Conservation (phyloP, 2,329 filamentous ascomycete genomes). For the Fusarium sp. region DNA sequence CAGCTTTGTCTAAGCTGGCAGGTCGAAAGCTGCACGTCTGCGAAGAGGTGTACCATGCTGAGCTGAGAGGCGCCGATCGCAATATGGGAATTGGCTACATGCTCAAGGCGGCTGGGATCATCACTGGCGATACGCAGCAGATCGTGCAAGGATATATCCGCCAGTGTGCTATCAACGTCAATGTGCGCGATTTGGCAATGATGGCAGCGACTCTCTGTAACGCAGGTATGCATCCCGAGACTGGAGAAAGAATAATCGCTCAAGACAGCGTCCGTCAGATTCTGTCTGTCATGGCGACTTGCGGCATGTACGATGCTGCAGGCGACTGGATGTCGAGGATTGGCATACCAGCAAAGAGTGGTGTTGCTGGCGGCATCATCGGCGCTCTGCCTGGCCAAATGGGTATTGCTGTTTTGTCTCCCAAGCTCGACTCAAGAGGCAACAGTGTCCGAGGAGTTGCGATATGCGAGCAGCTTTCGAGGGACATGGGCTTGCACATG, state of each 20-base stretch:
- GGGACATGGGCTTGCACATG: slow-evolving; percentile 53
- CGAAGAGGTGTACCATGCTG: slow-evolving; percentile 56
- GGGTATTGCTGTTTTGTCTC: slow-evolving; percentile 51
- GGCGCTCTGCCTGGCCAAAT: slow-evolving; percentile 51
- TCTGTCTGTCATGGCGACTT: slow-evolving; percentile 58
- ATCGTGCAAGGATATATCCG: slow-evolving; percentile 56
- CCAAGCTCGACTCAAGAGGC: slow-evolving; percentile 50
- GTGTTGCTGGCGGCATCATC: slow-evolving; percentile 52
- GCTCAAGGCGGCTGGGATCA: slow-evolving; percentile 57
- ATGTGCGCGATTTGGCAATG: slow-evolving; percentile 56
- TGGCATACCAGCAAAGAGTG: slow-evolving; percentile 56
- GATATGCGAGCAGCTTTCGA: slow-evolving; percentile 50
- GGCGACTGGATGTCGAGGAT: slow-evolving; percentile 56
- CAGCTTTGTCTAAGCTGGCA: slow-evolving; percentile 52
- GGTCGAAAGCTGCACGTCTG: slow-evolving; percentile 53
- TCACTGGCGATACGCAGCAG: slow-evolving; percentile 52
- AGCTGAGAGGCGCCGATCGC: slow-evolving; percentile 52
- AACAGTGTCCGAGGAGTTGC: slow-evolving; percentile 52
- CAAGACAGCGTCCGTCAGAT: slow-evolving; percentile 55
- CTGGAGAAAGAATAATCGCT: slow-evolving; percentile 52
- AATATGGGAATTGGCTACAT: slow-evolving; percentile 56
- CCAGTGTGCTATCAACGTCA: slow-evolving; percentile 57
- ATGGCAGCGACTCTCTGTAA: slow-evolving; percentile 57
- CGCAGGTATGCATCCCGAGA: slow-evolving; percentile 53
- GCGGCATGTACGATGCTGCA: slow-evolving; percentile 58